phyloP scores from a whole-genome alignment of 1,139 yeast genomes.

The Suhomyces anneliseae region DNA sequence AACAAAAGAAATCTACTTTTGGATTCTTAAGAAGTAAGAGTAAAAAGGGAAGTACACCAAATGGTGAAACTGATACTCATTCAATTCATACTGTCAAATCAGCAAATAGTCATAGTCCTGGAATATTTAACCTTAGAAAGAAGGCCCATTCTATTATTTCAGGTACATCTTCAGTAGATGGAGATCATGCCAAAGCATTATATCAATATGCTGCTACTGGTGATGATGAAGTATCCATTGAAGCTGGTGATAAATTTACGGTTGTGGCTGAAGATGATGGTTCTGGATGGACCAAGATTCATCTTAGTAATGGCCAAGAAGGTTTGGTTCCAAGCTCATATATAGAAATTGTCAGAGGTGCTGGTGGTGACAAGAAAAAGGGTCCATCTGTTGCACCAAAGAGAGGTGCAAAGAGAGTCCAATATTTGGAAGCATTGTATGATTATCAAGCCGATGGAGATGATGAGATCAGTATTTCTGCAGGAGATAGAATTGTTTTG shows the following conservation, averaged over 20 bases:
- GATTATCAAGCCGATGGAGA: constrained; percentile 81
- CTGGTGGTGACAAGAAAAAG: constrained; percentile 41
- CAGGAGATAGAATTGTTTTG: constrained; percentile 75
- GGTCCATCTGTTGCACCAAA: constrained; percentile 86
- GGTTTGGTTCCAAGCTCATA: constrained; percentile 92
- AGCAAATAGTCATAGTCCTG: constrained; percentile 27
- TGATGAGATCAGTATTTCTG: constrained; percentile 70
- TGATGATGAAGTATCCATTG: constrained; percentile 68
- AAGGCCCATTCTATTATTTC: constrained; percentile 28
- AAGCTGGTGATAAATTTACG: constrained; percentile 59
- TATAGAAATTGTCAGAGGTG: constrained; percentile 44
- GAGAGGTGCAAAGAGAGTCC: constrained; percentile 66
- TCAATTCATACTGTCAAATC: constrained; percentile 38
- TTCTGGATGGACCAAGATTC: constrained; percentile 85
- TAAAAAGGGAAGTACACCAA: constrained; percentile 8
- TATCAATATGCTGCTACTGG: constrained; percentile 73
- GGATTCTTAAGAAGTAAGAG: constrained; percentile 46
- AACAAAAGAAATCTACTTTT: constrained; percentile 52
- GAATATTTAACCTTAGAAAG: constrained; percentile 41
- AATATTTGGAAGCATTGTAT: constrained; percentile 72
- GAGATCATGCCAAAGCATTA: constrained; percentile 49
- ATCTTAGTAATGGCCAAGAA: constrained; percentile 37
- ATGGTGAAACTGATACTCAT: constrained; percentile 22
- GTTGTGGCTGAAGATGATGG: constrained; percentile 78
- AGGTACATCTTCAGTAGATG: constrained; percentile 17